Evolutionary conservation across 176 grass and related monocot species (phyloP).

Genomic region (Rhynchospora breviuscula): DNA sequence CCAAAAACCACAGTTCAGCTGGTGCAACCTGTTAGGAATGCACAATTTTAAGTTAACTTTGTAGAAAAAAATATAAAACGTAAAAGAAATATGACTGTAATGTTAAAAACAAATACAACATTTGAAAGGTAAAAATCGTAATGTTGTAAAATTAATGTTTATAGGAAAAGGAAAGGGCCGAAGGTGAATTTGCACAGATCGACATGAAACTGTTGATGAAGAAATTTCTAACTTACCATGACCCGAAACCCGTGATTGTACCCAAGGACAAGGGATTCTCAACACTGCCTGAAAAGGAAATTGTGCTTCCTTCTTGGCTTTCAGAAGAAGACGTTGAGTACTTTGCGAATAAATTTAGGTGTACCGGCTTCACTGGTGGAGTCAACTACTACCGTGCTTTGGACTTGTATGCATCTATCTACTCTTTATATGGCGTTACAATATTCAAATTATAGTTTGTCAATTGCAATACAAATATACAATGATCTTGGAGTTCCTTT

Average conservation of each 20-base stretch:
- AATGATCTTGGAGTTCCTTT: not conserved
- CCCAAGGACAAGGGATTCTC: constrained; percentile 29
- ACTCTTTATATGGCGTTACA: not conserved
- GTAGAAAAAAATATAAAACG: not conserved
- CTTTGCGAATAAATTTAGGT: constrained; percentile 27
- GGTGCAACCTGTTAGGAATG: not conserved
- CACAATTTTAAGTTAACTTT: not conserved
- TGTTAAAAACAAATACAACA: not conserved
- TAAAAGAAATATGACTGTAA: not conserved
- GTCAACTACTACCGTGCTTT: constrained; percentile 48
- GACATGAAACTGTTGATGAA: constrained; percentile 26
- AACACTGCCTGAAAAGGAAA: constrained; percentile 19
- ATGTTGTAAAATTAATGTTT: not conserved
- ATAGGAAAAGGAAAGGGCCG: constrained; percentile 35
- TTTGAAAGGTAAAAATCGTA: not conserved
- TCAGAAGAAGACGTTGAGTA: constrained; percentile 40
- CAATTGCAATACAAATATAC: no score
- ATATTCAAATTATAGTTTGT: no score
- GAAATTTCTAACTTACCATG: constrained; percentile 43
- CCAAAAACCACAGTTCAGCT: not conserved
- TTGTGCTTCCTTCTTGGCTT: constrained; percentile 36
- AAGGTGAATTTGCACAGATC: constrained; percentile 31
- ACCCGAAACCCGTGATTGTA: constrained; percentile 31
- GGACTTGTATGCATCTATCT: constrained; percentile 24
- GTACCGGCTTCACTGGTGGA: constrained; percentile 42